Conservation (phyloP, 2,329 filamentous ascomycete species). For the Fusarium odoratissimum region DNA sequence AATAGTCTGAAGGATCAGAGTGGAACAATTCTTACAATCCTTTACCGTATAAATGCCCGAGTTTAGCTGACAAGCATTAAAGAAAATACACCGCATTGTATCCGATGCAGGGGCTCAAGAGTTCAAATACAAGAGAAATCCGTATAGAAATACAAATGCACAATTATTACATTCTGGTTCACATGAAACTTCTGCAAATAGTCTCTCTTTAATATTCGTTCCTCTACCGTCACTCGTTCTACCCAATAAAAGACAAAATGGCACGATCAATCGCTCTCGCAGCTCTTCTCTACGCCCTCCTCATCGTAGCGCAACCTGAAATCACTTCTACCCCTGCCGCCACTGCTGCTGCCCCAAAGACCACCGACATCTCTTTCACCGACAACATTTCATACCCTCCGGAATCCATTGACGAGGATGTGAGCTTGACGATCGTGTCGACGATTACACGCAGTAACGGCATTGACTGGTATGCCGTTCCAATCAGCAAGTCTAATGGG, state of each 20-base stretch:
- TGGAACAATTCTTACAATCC: not conserved
- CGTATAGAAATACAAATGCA: fast-evolving
- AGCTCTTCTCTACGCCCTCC: not conserved
- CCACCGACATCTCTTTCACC: not conserved
- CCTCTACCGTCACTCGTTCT: not conserved
- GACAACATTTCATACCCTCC: not conserved
- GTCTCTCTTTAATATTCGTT: not conserved
- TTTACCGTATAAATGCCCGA: not conserved
- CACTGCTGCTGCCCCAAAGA: fast-evolving
- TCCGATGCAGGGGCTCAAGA: fast-evolving
- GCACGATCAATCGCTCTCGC: not conserved
- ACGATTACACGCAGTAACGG: not conserved
- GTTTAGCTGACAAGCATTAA: not conserved
- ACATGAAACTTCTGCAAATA: fast-evolving
- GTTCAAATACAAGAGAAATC: fast-evolving
- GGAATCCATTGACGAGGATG: not conserved
- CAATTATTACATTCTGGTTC: fast-evolving
- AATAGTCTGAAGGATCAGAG: not conserved
- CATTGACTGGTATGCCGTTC: not conserved
- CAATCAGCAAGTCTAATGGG: not conserved
- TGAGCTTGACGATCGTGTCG: not conserved
- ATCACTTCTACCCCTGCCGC: fast-evolving
- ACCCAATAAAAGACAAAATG: not conserved
- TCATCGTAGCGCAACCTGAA: not conserved
- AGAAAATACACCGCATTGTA: not conserved